Evolutionary conservation across 2,329 filamentous ascomycete genomes (phyloP), one percentile per base, ranked within the genome.

Genomic region (Uncinocarpus reesii): DNA sequence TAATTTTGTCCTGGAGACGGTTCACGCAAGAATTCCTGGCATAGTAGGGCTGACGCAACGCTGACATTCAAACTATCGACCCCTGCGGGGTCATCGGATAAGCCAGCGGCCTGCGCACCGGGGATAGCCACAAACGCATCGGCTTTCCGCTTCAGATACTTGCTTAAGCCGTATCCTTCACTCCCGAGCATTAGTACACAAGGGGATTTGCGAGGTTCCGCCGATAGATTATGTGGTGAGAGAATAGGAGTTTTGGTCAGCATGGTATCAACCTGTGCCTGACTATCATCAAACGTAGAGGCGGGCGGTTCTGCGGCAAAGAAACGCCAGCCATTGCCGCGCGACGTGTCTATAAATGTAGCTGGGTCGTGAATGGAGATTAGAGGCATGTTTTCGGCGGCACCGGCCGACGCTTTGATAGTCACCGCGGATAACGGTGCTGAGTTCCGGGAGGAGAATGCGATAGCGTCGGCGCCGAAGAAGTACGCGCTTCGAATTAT

Each of bases 61-160:
- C 86, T 87, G 32, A 96, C 92, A 62, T 98, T 96, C 63, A 98
- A 68, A 64, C 88, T 95, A 65, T 96, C 90, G 2, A 98, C 80
- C 1, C 75, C 62, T 56, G 80, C 62, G 3, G 60, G 60, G 54
- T 70, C 66, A 13, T 62, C 58, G 8, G 56, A 52, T 7, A 61
- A 54, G 1, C 61, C 61, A 7, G 60, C 41, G 3, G 58, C 53
- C 59, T 76, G 62, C 58, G 68, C 64, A 64, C 76, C 63, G 63
- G 77, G 55, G 47, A 98, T 86, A 5, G 81, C 74, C 13, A 82
- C 70, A 21, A 72, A 70, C 16, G 68, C 69, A 59, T 94, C 79
- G 0, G 85, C 82, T 49, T 78, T 73, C 35, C 75, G 77, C 56
- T 78, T 78, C 52, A 92, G 66, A 49, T 75, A 72, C 45, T 72